Evolutionary conservation across 1,139 yeast species (phyloP), one percentile per base, ranked within the genome.

Genomic region (Debaryomyces nepalensis): DNA sequence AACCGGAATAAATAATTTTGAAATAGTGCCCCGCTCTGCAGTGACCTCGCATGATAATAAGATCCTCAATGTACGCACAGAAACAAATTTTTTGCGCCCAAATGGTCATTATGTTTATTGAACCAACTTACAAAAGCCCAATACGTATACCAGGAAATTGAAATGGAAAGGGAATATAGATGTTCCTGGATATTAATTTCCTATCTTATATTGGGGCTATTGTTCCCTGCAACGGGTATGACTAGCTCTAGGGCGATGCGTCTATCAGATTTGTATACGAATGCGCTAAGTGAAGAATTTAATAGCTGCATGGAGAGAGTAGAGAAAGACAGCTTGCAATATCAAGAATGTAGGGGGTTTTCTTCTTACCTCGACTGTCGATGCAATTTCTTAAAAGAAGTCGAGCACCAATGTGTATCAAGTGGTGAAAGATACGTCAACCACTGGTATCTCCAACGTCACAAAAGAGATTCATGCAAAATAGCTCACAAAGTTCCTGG

Each of bases 371-470:
- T 6, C 2, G 21, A 9, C 3, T 39, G 41, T 16, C 37, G 33
- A n/a, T 46, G 49, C 16, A 14, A 22, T 4, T 40, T 44, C 33
- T 40, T 44, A 24, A 24, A 20, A 32, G 35, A 33, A 6, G 45
- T 46, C 4, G 18, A 34, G 24, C 22, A 33, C 12, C 15, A 21
- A 8, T 46, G 49, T 27, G 24, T 22, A 20, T 19, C 15, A 1
- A 7, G 37, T 3, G 46, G 36, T 9, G 14, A 19, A 16, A 26
- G 27, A 10, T 29, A 38, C 21, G 16, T 11, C 10, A 46, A 39
- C 24, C 39, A 27, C 19, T 44, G 48, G 49, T 39, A 26, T 26
- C 37, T 46, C n/a, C 37, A 37, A 20, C 23, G 30, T 8, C 40
- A 42, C 12, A 18, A 34, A 8, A 22, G 16, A 16, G 5, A 10